phyloP scores from a whole-genome alignment of 2,329 filamentous ascomycete genomes.

The Botrytis sinoallii region DNA sequence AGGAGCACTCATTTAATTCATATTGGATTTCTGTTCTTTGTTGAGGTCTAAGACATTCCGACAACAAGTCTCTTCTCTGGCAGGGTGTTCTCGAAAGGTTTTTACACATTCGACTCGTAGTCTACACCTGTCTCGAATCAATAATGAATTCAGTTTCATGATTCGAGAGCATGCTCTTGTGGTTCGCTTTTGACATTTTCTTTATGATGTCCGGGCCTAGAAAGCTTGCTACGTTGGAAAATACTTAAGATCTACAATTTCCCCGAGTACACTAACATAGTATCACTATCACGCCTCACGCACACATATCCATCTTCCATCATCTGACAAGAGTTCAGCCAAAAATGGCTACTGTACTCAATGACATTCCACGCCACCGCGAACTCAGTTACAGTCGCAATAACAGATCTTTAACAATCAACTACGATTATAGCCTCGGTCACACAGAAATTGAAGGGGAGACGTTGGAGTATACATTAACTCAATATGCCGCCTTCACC shows the following conservation, averaged over 20 bases:
- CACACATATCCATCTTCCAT: neutral
- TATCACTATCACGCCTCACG: neutral
- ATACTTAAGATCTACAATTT: neutral
- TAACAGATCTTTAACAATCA: neutral
- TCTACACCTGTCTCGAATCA: neutral
- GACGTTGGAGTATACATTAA: neutral
- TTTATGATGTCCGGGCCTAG: neutral
- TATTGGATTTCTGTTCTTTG: neutral
- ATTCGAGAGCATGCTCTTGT: neutral
- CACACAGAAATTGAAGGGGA: neutral
- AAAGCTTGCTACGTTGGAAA: neutral
- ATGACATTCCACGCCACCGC: neutral
- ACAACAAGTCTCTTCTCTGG: neutral
- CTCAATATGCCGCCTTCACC: neutral
- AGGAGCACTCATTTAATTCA: neutral
- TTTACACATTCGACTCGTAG: neutral
- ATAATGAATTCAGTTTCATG: neutral
- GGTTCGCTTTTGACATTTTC: neutral
- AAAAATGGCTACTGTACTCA: neutral
- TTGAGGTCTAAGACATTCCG: neutral
- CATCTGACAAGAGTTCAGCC: neutral
- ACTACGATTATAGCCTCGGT: neutral
- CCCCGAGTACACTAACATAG: neutral
- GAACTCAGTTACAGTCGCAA: neutral
- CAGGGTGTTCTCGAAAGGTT: neutral